A percentile compares a stretch with the other conserved stretches of the same genome.
Evolutionary conservation across 257 asterid genomes (phyloP).

Genomic region (Penstemon barbatus): DNA sequence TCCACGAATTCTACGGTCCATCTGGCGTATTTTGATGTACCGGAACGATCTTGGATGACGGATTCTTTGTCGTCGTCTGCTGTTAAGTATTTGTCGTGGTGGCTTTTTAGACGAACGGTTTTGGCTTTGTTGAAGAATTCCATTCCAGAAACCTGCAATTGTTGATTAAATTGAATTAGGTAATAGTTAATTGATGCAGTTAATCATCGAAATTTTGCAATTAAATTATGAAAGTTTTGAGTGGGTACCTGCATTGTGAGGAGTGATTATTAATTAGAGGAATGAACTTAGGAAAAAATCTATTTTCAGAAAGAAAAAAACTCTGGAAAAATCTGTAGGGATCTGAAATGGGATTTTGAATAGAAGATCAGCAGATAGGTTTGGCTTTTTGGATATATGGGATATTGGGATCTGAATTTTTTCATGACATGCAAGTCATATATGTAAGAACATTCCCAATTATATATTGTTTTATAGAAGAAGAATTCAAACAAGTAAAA

Average conservation of each 20-base stretch:
- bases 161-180: not conserved
- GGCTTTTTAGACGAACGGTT: constrained; percentile 54
- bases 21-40: constrained; percentile 34
- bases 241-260: no score
- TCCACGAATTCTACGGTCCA: constrained; percentile 62
- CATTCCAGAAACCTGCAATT: constrained; percentile 61
- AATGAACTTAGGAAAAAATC: no score
- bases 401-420: no score
- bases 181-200: not conserved
- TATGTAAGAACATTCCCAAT: not conserved
- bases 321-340: no score
- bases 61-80: constrained; percentile 53
- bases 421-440: no score
- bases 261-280: no score
- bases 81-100: constrained; percentile 51
- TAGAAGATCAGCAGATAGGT: no score
- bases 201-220: no score
- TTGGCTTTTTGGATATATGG: no score
- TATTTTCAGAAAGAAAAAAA: no score
- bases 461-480: not conserved
- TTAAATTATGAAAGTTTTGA: no score
- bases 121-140: constrained; percentile 58
- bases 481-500: not conserved
- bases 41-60: constrained; percentile 47
- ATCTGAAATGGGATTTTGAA: no score